These are phyloP conservation scores for Ganoderma lingzhi DNA, from an alignment of 1,284 basidiomycete genomes.

Conservation along the genomic window DNA sequence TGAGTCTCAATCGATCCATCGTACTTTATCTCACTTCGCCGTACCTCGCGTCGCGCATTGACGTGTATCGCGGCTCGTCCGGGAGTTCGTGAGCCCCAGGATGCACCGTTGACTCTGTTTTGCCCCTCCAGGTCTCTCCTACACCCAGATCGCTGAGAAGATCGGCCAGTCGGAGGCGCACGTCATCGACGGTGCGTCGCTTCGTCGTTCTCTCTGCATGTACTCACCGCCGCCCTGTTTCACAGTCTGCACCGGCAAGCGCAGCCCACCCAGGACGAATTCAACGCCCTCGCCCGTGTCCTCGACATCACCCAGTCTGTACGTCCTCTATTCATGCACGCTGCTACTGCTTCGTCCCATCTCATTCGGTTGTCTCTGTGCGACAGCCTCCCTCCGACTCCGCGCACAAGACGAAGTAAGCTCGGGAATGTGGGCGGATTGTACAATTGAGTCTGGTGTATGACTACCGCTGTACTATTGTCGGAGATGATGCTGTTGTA, in stretches of 20 bases:
- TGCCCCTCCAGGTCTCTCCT: slow-evolving; percentile 51
- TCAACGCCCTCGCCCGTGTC: slow-evolving; percentile 55
- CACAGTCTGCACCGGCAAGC: slow-evolving; percentile 60
- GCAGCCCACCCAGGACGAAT: slow-evolving; percentile 59
- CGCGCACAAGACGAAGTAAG: slow-evolving; percentile 32
- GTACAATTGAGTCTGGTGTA: slow-evolving; percentile 21
- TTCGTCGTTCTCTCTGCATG: not conserved
- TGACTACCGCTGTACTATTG: slow-evolving; percentile 9
- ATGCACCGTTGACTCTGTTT: not conserved
- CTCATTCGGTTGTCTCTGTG: not conserved
- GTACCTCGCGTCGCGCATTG: not conserved
- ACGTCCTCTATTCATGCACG: slow-evolving; percentile 25
- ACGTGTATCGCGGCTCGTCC: not conserved
- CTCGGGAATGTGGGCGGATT: not conserved
- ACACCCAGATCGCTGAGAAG: slow-evolving; percentile 54
- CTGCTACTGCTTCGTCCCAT: not conserved
- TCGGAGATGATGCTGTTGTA: slow-evolving; percentile 26
- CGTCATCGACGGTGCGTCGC: slow-evolving; percentile 58
- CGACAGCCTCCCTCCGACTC: slow-evolving; percentile 34
- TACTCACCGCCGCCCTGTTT: not conserved
- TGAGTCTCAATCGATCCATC: slow-evolving; percentile 34
- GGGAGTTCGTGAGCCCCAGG: slow-evolving; percentile 11
- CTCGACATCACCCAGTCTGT: slow-evolving; percentile 54
- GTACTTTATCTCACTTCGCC: not conserved
- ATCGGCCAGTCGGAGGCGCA: slow-evolving; percentile 52